Evolutionary conservation across 352 stramenopile genomes (phyloP).

Genomic region (Phytophthora cajani): DNA sequence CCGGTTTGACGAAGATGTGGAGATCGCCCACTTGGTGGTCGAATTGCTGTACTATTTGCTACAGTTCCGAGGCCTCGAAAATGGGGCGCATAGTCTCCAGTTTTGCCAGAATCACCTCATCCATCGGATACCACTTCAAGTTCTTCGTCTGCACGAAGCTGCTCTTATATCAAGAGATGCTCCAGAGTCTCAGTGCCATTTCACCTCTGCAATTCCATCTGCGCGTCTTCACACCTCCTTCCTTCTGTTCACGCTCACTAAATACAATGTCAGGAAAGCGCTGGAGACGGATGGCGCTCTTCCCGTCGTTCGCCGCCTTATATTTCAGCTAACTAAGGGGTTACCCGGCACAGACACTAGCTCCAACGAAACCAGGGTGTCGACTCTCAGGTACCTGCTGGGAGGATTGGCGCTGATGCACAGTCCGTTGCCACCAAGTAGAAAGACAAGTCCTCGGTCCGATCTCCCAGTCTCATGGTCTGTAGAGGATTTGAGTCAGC

Average conservation of each 20-base stretch:
- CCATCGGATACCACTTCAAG: slow-evolving; percentile 32
- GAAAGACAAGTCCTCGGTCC: neutral
- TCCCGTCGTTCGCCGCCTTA: slow-evolving; percentile 5
- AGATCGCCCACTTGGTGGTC: slow-evolving; percentile 29
- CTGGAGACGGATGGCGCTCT: slow-evolving; percentile 22
- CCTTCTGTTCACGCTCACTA: slow-evolving; percentile 43
- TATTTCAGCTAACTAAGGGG: slow-evolving; percentile 18
- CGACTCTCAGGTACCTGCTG: slow-evolving; percentile 35
- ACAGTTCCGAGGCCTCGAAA: slow-evolving; percentile 5
- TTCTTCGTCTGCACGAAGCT: slow-evolving; percentile 34
- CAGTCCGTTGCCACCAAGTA: neutral
- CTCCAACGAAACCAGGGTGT: slow-evolving; percentile 12
- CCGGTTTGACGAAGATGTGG: slow-evolving; percentile 27
- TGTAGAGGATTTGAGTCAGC: slow-evolving; percentile 11
- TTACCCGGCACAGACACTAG: neutral
- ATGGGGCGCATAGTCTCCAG: slow-evolving; percentile 19
- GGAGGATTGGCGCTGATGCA: slow-evolving; percentile 38
- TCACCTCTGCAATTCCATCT: neutral
- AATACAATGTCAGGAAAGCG: slow-evolving; percentile 41
- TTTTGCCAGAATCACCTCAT: slow-evolving; percentile 39
- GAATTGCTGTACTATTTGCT: slow-evolving; percentile 37
- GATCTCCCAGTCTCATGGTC: slow-evolving; percentile 19
- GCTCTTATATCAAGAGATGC: slow-evolving; percentile 8
- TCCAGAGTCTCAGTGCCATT: neutral
- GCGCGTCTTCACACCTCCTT: slow-evolving; percentile 26